phyloP scores from a whole-genome alignment of 306 rosid species.

The Lathyrus oleraceus region DNA sequence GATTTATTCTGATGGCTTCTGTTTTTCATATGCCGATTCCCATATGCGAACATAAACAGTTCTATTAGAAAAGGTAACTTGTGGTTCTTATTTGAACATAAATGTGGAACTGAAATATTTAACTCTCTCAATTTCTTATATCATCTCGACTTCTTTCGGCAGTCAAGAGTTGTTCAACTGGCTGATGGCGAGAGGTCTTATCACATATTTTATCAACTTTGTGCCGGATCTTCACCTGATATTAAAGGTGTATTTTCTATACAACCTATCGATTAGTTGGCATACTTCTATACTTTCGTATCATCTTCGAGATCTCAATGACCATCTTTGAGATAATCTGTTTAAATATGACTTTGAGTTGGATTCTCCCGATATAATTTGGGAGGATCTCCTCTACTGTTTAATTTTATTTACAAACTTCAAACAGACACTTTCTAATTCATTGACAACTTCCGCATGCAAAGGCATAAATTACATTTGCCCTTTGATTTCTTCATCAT shows the following conservation, averaged over 20 bases:
- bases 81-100: constrained; percentile 31
- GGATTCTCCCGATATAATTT: constrained; percentile 5
- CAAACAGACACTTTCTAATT: constrained; percentile 22
- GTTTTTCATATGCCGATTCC: constrained; percentile 46
- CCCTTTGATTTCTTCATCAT: constrained; percentile 19
- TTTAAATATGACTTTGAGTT: constrained; percentile 13
- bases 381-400: constrained; percentile 20
- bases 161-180: constrained; percentile 92
- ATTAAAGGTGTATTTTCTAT: constrained; percentile 65
- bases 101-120: constrained; percentile 34
- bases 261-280: constrained; percentile 6
- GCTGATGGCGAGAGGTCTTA: constrained; percentile 77
- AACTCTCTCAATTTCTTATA: constrained; percentile 39
- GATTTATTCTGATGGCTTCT: constrained; percentile 33
- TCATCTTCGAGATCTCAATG: constrained; percentile 13
- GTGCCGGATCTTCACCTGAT: constrained; percentile 76
- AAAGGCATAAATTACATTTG: constrained; percentile 8
- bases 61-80: constrained; percentile 84
- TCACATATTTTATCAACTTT: constrained; percentile 93
- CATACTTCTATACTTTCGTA: constrained; percentile 3
- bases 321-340: not conserved
- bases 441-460: constrained; percentile 8
- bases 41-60: constrained; percentile 48
- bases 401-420: constrained; percentile 19
- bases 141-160: constrained; percentile 41